Conservation (phyloP, 2,329 filamentous ascomycete species). For the Podosphaera xanthii region DNA sequence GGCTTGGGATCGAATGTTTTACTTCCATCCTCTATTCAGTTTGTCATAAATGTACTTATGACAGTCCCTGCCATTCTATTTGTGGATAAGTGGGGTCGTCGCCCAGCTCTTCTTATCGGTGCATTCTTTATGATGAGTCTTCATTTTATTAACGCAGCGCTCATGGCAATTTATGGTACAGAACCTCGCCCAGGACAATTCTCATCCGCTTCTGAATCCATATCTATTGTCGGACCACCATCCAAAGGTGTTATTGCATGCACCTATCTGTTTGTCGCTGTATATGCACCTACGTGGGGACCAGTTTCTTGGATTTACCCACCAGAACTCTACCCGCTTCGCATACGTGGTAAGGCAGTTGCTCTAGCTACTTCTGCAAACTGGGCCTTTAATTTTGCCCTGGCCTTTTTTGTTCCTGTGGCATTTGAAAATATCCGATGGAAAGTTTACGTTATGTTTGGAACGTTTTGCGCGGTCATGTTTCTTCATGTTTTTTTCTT, state of each 20-base stretch:
- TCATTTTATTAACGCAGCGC: conserved; percentile 23
- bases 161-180: conserved; percentile 22
- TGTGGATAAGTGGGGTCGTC: conserved; percentile 56
- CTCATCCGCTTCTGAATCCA: conserved; percentile 21
- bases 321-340: conserved; percentile 25
- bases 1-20: conserved; percentile 37
- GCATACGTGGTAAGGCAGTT: conserved; percentile 28
- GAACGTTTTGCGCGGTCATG: conserved; percentile 27
- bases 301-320: conserved; percentile 27
- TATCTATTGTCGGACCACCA: conserved; percentile 24
- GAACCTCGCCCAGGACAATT: conserved; percentile 17
- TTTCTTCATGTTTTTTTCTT: conserved; percentile 29
- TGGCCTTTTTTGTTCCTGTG: conserved; percentile 25
- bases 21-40: conserved; percentile 45
- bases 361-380: conserved; percentile 27
- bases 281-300: conserved; percentile 28
- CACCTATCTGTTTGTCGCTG: conserved; percentile 40
- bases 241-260: conserved; percentile 38
- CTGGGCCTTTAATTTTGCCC: conserved; percentile 22
- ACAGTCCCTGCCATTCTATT: conserved; percentile 54
- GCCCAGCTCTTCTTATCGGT: conserved; percentile 40
- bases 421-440: conserved; percentile 24
- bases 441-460: conserved; percentile 29
- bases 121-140: conserved; percentile 17
- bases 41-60: conserved; percentile 61